phyloP scores from a whole-genome alignment of 192 early-diverging fungal species.

The Linnemannia schmuckeri region DNA sequence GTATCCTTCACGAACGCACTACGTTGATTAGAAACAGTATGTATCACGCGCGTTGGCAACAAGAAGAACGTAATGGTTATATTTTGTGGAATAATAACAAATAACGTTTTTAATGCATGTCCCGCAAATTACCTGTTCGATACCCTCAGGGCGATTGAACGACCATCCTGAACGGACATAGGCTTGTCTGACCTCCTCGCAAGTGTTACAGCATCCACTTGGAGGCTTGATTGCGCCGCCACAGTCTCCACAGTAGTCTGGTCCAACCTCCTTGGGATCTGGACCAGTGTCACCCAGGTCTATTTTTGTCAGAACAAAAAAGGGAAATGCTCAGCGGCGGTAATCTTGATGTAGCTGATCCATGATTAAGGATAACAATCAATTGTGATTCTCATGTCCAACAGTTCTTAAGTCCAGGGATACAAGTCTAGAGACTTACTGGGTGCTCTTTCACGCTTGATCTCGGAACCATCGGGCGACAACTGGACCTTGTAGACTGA shows the following conservation, averaged over 20 bases:
- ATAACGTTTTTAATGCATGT: too few species aligned
- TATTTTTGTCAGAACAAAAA: conserved; percentile 31
- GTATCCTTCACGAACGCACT: conserved; percentile 90
- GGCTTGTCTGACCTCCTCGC: conserved; percentile 89
- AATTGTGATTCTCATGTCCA: background rate
- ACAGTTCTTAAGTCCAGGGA: background rate
- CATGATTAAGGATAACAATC: background rate
- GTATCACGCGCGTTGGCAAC: background rate
- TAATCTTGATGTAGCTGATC: background rate
- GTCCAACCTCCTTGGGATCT: conserved; percentile 44
- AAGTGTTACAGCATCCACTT: conserved; percentile 94
- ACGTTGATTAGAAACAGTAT: conserved; percentile 28
- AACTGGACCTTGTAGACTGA: conserved; percentile 88
- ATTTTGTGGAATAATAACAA: background rate
- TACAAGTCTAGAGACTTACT: conserved; percentile 54
- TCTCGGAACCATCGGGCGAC: conserved; percentile 70
- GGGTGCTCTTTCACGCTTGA: conserved; percentile 69
- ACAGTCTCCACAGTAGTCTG: conserved; percentile 89
- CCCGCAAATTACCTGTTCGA: conserved; percentile 75
- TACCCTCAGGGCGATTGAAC: conserved; percentile 76
- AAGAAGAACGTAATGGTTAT: background rate
- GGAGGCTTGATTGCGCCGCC: conserved; percentile 80
- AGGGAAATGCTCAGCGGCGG: background rate
- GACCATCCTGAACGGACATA: conserved; percentile 90
- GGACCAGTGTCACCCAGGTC: conserved; percentile 63